Base-by-base conservation (phyloP, 768 basidiomycete species). In the Collybia nuda region DNA sequence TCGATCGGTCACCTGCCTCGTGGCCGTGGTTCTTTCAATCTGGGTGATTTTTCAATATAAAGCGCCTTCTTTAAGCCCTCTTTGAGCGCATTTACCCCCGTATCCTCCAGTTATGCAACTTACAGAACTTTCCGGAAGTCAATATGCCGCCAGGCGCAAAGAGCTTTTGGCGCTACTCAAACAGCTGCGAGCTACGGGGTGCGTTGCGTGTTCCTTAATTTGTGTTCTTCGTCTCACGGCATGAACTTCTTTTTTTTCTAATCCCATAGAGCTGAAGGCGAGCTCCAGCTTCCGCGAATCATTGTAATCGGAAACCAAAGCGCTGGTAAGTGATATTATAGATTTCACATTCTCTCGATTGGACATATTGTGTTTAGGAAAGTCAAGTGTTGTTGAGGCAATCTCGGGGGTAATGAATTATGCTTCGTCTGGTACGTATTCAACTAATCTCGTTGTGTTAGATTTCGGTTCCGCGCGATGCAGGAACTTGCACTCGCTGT, bases 231-330 rank as follows among this genome's bases (percentile, higher is more conserved):
- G 28, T 5, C 6, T 5, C 28, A 28, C 28, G 11, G 11, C 28
- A 28, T 12, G 47, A 49, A 5, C 24, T 17, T n/a, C 48, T 18
- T 49, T 49, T 23, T 42, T 40, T 26, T 37, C 15, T 18, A n/a
- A n/a, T 26, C 23, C 18, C 21, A 14, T n/a, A 75, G 76, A 1
- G 69, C 72, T 1, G 73, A 79, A 59, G 66, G 65, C 3, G 72
- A 77, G 19, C 58, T 80, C 9, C 77, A 81, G 48, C 61, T 81
- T 5, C 78, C 80, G 6, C 63, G 76, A 6, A 75, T 81, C 39
- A 73, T 72, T 17, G 76, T 79, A 37, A 77, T 79, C 35, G 79
- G 79, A 12, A 78, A 77, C 39, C 81, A 81, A 59, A 74, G 72
- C 42, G 76, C 78, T 6, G 81, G 77, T 67, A 12, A 22, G 50